A percentile compares a stretch with the other conserved stretches of the same genome.
phyloP scores from a whole-genome alignment of 345 rosid genomes.

The Brassica incana region DNA sequence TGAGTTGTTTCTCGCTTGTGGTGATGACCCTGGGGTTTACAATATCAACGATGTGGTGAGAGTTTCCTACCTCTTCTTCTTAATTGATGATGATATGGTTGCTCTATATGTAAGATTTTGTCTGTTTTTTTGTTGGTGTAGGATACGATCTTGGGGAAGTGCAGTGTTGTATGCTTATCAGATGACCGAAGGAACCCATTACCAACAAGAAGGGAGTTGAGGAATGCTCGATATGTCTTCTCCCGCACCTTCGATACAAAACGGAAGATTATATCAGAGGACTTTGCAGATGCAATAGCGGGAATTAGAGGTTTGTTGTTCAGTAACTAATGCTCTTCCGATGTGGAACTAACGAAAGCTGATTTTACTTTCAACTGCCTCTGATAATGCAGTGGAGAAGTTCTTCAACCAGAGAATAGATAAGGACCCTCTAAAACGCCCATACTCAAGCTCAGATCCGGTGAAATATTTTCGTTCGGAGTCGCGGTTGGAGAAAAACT shows the following conservation, averaged over 20 bases:
- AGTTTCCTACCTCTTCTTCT: conserved; percentile 13
- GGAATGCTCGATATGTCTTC: conserved; percentile 48
- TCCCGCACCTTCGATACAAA: conserved; percentile 51
- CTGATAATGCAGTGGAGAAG: conserved; percentile 40
- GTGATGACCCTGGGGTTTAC: conserved; percentile 48
- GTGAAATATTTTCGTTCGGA: conserved; percentile 15
- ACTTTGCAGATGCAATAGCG: conserved; percentile 43
- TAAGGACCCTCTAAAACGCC: conserved; percentile 19
- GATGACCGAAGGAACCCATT: conserved; percentile 47
- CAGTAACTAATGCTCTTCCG: not conserved
- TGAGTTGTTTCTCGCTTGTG: conserved; percentile 66
- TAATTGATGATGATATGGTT: not conserved
- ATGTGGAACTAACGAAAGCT: not conserved
- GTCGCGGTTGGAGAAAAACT: not conserved
- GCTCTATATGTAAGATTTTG: not conserved
- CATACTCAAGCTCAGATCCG: conserved; percentile 24
- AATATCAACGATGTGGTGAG: conserved; percentile 48
- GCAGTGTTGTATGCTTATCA: conserved; percentile 55
- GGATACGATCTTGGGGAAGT: conserved; percentile 50
- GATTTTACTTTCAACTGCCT: conserved; percentile 2
- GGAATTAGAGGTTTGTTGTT: conserved; percentile 49
- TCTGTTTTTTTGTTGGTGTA: conserved; percentile 24
- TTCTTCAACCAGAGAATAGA: conserved; percentile 46
- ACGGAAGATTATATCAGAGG: conserved; percentile 26
- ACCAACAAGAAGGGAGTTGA: conserved; percentile 39